Base-by-base conservation (phyloP, 257 asterid genomes). In the Plantago ovata region DNA sequence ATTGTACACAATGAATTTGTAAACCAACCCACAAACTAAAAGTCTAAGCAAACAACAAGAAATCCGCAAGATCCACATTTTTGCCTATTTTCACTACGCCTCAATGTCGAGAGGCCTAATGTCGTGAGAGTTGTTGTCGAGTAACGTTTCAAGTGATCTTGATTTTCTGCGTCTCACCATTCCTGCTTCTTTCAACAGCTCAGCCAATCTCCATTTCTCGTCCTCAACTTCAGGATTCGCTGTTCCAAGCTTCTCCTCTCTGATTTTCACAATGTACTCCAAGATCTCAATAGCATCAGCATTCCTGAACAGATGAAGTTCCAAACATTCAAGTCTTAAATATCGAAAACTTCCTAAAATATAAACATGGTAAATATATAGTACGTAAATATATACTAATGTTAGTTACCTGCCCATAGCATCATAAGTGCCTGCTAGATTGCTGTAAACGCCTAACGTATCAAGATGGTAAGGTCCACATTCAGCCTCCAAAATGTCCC, bases 161-260 rank as follows among this genome's bases (percentile, higher is more conserved):
- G 94, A 76, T 64, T 75, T 83, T 61, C 89, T 72, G 39, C 65
- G 72, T 77, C 96, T 68, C 10, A 74, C 89, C 65, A 69, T 74
- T 38, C 97, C 97, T 7, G 85, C 76, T 70, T 82, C 95, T 70
- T 81, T 89, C 39, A 89, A 23, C 48, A 93, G 66, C 74, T 64
- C 83, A 6, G 77, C 75, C 54, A 93, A 68, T 41, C 95, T 74
- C 9, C 78, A 69, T 68, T 79, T 86, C 78, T 93, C 99, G 16
- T 93, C 97, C 36, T 81, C 86, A 43, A 84, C 99, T 9, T 80
- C 94, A 0, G 95, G 87, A 74, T 82, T 84, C 42, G 95, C 94
- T 0, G 95, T 92, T 12, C 98, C 98, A 0, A 85, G 89, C 70
- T 67, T 85, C 77, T 85, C 98, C 78, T 93, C 97, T 66, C 99